phyloP scores from a whole-genome alignment of 805 yeast genomes.

The Candida krabiensis region DNA sequence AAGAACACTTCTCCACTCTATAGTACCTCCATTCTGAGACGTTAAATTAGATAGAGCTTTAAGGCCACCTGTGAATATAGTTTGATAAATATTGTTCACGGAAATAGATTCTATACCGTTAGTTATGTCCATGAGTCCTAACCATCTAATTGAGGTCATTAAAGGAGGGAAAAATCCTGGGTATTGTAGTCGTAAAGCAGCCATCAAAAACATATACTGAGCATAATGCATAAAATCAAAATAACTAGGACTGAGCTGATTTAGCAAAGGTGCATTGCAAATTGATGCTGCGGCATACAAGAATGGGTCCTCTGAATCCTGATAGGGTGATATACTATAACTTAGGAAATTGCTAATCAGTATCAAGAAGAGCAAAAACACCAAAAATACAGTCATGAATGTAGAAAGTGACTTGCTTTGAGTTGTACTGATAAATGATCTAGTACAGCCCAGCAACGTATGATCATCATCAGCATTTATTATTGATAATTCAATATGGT shows the following conservation, averaged over 20 bases:
- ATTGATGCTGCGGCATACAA: conserved; percentile 55
- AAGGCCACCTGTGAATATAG: conserved; percentile 42
- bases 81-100: conserved; percentile 41
- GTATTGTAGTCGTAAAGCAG: conserved; percentile 52
- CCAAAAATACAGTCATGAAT: conserved; percentile 39
- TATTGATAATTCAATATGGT: conserved; percentile 40
- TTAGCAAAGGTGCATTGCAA: conserved; percentile 55
- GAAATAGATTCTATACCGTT: conserved; percentile 8
- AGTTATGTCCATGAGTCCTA: conserved; percentile 42
- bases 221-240: conserved; percentile 50
- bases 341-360: conserved; percentile 35
- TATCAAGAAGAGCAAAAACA: conserved; percentile 42
- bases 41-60: conserved; percentile 36
- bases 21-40: conserved; percentile 6
- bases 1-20: conserved; percentile 45
- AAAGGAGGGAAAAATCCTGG: conserved; percentile 66
- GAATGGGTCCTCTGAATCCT: conserved; percentile 56
- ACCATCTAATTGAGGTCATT: conserved; percentile 53
- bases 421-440: conserved; percentile 49
- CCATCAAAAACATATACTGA: conserved; percentile 60
- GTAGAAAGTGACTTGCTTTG: conserved; percentile 37
- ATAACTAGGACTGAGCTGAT: conserved; percentile 55
- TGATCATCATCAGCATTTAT: conserved; percentile 39
- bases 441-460: conserved; percentile 46
- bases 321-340: conserved; percentile 51